These are phyloP conservation scores for Chrysanthemum seticuspe DNA, from an alignment of 129 eudicot species.

Conservation along the genomic window DNA sequence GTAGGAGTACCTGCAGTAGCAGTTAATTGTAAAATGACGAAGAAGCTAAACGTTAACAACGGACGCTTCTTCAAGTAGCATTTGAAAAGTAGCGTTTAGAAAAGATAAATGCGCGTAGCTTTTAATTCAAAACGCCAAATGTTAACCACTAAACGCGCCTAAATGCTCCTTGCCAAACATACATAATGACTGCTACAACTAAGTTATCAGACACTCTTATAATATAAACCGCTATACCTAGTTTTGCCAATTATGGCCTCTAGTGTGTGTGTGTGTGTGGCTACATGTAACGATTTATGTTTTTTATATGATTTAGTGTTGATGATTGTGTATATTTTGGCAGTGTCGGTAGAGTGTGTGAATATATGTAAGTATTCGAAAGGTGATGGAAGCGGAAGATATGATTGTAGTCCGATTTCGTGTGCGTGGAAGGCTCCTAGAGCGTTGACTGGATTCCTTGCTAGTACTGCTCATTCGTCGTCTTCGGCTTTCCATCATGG, in stretches of 20 bases:
- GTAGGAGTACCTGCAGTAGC: too few species aligned
- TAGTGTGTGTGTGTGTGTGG: background rate
- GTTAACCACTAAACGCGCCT: too few species aligned
- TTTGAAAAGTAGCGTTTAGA: too few species aligned
- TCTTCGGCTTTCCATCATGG: constrained; percentile 25
- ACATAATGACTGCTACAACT: too few species aligned
- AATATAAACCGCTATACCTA: background rate
- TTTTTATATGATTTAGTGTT: too few species aligned
- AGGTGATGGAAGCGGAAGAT: constrained; percentile 69
- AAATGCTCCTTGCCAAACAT: too few species aligned
- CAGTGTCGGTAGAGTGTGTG: constrained; percentile 86
- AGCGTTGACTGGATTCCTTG: constrained; percentile 84
- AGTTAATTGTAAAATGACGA: too few species aligned
- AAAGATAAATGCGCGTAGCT: too few species aligned
- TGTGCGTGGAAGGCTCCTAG: constrained; percentile 97
- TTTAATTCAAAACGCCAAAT: too few species aligned
- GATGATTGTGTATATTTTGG: constrained; percentile 2
- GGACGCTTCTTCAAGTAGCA: too few species aligned
- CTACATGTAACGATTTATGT: background rate
- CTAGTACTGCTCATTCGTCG: constrained; percentile 67
- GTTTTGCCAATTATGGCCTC: background rate
- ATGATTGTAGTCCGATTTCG: constrained; percentile 70
- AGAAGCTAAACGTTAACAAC: too few species aligned
- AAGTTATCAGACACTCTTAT: too few species aligned
- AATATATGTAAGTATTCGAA: constrained; percentile 62